Percentiles rank a stretch among this genome's conserved stretches.
phyloP scores from a whole-genome alignment of 495 filamentous ascomycete genomes.

The Entonaema liquescens region DNA sequence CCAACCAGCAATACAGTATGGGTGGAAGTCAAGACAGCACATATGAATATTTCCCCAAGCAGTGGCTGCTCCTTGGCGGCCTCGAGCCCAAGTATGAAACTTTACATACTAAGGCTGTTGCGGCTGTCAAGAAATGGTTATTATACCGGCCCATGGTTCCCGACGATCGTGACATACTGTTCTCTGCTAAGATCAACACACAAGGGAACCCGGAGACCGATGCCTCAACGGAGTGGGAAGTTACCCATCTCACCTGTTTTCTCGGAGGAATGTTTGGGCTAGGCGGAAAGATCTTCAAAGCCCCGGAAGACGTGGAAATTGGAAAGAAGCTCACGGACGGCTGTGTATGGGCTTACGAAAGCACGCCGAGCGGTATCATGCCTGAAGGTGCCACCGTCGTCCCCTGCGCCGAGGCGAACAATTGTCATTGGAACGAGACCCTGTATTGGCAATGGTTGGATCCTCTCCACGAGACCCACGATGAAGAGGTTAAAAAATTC shows the following conservation, averaged over 20 bases:
- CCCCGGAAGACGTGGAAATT: slow-evolving; percentile 81
- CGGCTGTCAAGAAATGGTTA: slow-evolving; percentile 76
- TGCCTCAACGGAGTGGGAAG: slow-evolving; percentile 63
- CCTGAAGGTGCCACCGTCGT: slow-evolving; percentile 76
- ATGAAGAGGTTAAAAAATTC: slow-evolving; percentile 53
- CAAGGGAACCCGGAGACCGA: slow-evolving; percentile 50
- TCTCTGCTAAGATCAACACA: slow-evolving; percentile 64
- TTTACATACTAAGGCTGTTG: slow-evolving; percentile 79
- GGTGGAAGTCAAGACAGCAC: slow-evolving; percentile 89
- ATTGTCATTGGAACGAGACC: slow-evolving; percentile 82
- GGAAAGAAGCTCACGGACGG: slow-evolving; percentile 87
- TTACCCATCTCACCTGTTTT: slow-evolving; percentile 87
- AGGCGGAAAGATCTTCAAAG: slow-evolving; percentile 84
- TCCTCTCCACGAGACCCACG: slow-evolving; percentile 50
- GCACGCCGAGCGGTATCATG: slow-evolving; percentile 86
- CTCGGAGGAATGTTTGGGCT: slow-evolving; percentile 93
- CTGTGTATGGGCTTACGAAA: slow-evolving; percentile 92
- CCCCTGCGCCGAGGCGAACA: slow-evolving; percentile 69
- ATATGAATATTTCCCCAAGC: slow-evolving; percentile 95
- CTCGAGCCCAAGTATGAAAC: slow-evolving; percentile 78
- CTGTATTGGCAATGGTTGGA: slow-evolving; percentile 67
- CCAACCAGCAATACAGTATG: slow-evolving; percentile 59
- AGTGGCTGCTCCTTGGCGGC: slow-evolving; percentile 82
- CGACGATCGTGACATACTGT: slow-evolving; percentile 77
- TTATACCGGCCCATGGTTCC: slow-evolving; percentile 87